These are phyloP conservation scores for Casaregolazyma lundiana DNA, from an alignment of 1,139 yeast species.

Conservation along the genomic window DNA sequence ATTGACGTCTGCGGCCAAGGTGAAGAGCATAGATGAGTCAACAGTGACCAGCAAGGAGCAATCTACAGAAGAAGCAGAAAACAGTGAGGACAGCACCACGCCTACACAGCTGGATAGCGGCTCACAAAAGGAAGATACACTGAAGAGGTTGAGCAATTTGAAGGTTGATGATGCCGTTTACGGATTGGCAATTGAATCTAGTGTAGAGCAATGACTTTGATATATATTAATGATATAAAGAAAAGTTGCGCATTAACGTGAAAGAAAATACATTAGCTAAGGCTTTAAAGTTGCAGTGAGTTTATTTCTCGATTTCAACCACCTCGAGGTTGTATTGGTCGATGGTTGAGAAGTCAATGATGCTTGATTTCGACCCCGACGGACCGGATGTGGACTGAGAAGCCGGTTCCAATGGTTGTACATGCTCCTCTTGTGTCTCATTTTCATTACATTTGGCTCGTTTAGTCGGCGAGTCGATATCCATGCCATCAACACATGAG, in stretches of 20 bases:
- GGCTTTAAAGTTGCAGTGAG: no score
- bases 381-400: not conserved
- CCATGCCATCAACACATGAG: constrained; percentile 6
- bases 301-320: not conserved
- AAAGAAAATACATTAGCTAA: not conserved
- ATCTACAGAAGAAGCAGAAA: constrained; percentile 11
- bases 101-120: constrained; percentile 9
- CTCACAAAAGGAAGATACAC: constrained; percentile 10
- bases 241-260: not conserved
- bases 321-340: constrained; percentile 6
- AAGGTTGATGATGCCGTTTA: constrained; percentile 19
- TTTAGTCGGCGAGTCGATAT: constrained; percentile 4
- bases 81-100: constrained; percentile 11
- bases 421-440: not conserved
- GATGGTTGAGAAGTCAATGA: constrained; percentile 4
- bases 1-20: constrained; percentile 6
- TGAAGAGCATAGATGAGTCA: constrained; percentile 1
- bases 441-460: not conserved
- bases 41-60: not conserved
- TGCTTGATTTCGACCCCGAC: no score
- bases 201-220: constrained; percentile 8
- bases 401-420: not conserved
- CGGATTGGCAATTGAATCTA: constrained; percentile 22
- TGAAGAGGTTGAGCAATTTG: constrained; percentile 15
- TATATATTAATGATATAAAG: constrained; percentile 9